Conservation (phyloP, 305 asterid species). For the Solanum hybrid region DNA sequence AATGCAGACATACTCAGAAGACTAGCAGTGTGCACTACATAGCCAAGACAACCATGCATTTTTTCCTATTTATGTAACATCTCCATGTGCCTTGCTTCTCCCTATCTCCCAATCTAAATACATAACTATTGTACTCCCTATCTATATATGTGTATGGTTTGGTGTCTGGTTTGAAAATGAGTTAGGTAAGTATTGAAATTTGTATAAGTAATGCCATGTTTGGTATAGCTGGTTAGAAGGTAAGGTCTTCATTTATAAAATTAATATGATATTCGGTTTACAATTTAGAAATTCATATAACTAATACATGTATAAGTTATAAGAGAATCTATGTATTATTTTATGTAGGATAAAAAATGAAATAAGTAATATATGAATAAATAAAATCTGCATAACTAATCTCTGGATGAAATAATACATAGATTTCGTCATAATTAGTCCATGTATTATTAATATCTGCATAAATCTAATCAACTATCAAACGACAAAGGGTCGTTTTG, state of each 20-base stretch:
- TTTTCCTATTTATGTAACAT: neutral
- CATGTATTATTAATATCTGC: neutral
- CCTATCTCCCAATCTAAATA: neutral
- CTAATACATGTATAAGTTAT: neutral
- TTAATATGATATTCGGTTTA: neutral
- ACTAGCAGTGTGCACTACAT: neutral
- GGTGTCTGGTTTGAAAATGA: neutral
- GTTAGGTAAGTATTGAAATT: neutral
- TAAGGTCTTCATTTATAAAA: neutral
- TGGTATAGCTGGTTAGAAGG: neutral
- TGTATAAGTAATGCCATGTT: neutral
- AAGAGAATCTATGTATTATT: too few relatives aligned
- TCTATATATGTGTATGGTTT: neutral
- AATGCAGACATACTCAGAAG: neutral
- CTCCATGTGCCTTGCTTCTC: neutral
- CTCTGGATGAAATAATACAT: too few relatives aligned
- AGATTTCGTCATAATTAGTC: neutral
- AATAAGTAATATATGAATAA: neutral
- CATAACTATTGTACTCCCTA: neutral
- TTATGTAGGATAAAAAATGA: too few relatives aligned
- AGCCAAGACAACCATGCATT: neutral
- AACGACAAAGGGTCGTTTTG: neutral
- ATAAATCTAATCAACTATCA: neutral
- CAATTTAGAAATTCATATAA: neutral
- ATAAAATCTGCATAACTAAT: neutral